Conservation (phyloP, 345 rosid genomes). For the Cardamine resedifolia region DNA sequence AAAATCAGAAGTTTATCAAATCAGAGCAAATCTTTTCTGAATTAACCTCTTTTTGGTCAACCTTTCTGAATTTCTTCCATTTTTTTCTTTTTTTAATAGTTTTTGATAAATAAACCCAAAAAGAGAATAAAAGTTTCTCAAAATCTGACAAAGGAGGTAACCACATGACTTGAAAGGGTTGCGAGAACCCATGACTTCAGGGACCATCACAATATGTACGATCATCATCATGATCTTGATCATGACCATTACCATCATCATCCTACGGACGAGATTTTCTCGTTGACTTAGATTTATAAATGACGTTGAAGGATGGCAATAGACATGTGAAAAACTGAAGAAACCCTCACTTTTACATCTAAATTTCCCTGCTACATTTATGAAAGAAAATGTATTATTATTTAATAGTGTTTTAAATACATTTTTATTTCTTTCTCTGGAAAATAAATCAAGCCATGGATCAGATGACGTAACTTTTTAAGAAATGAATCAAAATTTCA, state of each 20-base stretch:
- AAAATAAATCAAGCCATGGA: neutral
- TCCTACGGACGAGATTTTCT: constrained; percentile 38
- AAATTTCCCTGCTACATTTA: constrained; percentile 31
- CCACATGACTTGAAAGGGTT: constrained; percentile 12
- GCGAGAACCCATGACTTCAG: constrained; percentile 35
- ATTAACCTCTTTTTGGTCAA: neutral
- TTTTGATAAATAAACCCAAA: constrained; percentile 23
- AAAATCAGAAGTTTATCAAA: neutral
- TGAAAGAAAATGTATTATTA: constrained; percentile 13
- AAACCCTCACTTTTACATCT: constrained; percentile 35
- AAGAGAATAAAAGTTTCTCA: constrained; percentile 21
- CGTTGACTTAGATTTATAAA: constrained; percentile 37
- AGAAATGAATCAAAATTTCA: neutral
- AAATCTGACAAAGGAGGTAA: constrained; percentile 30
- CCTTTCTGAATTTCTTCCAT: neutral
- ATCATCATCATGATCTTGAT: constrained; percentile 23
- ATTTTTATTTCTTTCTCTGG: neutral
- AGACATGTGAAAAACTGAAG: constrained; percentile 35
- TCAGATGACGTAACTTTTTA: neutral
- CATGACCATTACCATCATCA: constrained; percentile 24
- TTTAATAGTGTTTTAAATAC: neutral
- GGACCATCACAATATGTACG: constrained; percentile 35
- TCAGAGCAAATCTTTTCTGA: neutral
- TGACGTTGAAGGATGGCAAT: constrained; percentile 40
- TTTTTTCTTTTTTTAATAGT: neutral